Evolutionary conservation across 2,329 filamentous ascomycete species (phyloP).

Genomic region (Fusarium circinatum): DNA sequence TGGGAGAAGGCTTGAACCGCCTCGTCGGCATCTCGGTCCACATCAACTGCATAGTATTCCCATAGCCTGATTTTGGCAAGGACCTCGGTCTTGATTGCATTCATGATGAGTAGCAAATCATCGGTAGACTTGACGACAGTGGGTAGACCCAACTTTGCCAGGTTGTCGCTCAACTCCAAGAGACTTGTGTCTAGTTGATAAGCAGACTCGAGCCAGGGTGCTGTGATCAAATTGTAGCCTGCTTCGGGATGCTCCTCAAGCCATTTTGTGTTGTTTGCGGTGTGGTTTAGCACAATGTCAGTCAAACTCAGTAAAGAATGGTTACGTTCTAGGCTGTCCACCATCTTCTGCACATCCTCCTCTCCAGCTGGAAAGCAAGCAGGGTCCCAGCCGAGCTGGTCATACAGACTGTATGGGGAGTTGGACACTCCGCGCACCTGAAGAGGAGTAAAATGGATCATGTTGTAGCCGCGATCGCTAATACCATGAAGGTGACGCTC

Average conservation of each 20-base stretch:
- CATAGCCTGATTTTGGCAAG: slow-evolving; percentile 83
- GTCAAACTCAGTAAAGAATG: slow-evolving; percentile 89
- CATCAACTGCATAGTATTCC: slow-evolving; percentile 91
- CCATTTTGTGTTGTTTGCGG: slow-evolving; percentile 95
- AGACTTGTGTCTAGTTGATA: slow-evolving; percentile 70
- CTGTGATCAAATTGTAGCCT: slow-evolving; percentile 92
- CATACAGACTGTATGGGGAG: slow-evolving; percentile 95
- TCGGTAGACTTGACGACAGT: slow-evolving; percentile 75
- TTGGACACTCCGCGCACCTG: slow-evolving; percentile 91
- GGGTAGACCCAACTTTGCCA: slow-evolving; percentile 78
- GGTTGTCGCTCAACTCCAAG: slow-evolving; percentile 79
- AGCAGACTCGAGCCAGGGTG: slow-evolving; percentile 78
- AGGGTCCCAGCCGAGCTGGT: slow-evolving; percentile 89
- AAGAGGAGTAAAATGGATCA: slow-evolving; percentile 97
- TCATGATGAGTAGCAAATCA: slow-evolving; percentile 85
- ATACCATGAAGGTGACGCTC: slow-evolving; percentile 89
- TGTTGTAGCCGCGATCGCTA: slow-evolving; percentile 93
- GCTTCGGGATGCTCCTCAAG: slow-evolving; percentile 93
- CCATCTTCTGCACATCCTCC: slow-evolving; percentile 79
- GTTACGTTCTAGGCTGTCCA: slow-evolving; percentile 83
- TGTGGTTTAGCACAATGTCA: slow-evolving; percentile 98
- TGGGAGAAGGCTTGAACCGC: slow-evolving; percentile 77
- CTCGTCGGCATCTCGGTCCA: slow-evolving; percentile 75
- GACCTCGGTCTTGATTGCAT: slow-evolving; percentile 82
- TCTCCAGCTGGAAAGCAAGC: slow-evolving; percentile 86